A percentile compares a stretch with the other conserved stretches of the same genome.
These are phyloP conservation scores for Solanum hybrid DNA, from an alignment of 305 asterid genomes.

Conservation along the genomic window DNA sequence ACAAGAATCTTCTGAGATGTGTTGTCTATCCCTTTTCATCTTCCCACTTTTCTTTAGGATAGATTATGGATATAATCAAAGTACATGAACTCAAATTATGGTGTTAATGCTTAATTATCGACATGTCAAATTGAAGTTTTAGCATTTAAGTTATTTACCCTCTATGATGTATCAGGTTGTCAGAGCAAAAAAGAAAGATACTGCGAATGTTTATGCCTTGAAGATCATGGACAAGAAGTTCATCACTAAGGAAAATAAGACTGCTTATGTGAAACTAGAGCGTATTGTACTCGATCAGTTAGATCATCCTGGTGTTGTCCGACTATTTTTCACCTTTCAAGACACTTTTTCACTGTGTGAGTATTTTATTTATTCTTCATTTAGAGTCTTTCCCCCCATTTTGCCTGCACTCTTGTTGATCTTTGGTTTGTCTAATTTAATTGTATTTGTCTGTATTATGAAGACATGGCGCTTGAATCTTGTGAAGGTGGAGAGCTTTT, in stretches of 20 bases:
- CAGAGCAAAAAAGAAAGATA: constrained; percentile 94
- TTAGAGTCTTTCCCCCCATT: neutral
- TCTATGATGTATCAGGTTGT: constrained; percentile 58
- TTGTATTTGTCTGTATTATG: constrained; percentile 22
- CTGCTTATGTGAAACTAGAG: constrained; percentile 95
- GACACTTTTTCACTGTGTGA: constrained; percentile 90
- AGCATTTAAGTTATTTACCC: neutral
- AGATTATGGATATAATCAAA: neutral
- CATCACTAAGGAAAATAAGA: constrained; percentile 96
- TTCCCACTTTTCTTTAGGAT: neutral
- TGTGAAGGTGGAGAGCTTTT: constrained; percentile 99
- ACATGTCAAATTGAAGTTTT: neutral
- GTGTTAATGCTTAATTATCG: neutral
- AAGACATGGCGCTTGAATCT: constrained; percentile 98
- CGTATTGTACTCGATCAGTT: constrained; percentile 95
- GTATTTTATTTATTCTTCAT: constrained; percentile 22
- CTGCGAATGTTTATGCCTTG: constrained; percentile 80
- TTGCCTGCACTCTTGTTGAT: constrained; percentile 4
- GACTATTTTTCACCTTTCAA: constrained; percentile 87
- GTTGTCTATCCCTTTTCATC: neutral
- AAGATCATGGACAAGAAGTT: constrained; percentile 98
- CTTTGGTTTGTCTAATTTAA: constrained; percentile 6
- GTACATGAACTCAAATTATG: neutral
- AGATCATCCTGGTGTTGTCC: constrained; percentile 94
- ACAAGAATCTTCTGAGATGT: neutral